Evolutionary conservation across 2,329 filamentous ascomycete genomes (phyloP).

Genomic region (Pezicula neosporulosa): DNA sequence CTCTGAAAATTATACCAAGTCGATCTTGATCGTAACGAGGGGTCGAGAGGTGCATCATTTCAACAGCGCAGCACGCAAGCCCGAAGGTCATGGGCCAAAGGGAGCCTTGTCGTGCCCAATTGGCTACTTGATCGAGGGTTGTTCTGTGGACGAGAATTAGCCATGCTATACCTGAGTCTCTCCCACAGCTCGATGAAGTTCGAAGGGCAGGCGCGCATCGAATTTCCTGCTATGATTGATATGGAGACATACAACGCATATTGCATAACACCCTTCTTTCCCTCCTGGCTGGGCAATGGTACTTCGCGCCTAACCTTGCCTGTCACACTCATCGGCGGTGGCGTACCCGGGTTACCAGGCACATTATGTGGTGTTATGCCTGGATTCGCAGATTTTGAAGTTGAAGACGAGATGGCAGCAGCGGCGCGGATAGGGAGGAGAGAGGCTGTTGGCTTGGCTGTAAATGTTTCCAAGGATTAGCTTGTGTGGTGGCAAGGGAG

Average conservation of each 20-base stretch:
- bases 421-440: constrained; percentile 62
- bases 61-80: constrained; percentile 83
- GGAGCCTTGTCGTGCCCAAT: constrained; percentile 82
- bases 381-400: constrained; percentile 59
- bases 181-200: not conserved
- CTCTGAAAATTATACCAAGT: constrained; percentile 86
- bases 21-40: constrained; percentile 88
- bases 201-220: too few species aligned
- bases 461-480: constrained; percentile 18
- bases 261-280: constrained; percentile 76
- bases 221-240: not conserved
- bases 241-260: constrained; percentile 71
- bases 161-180: constrained; percentile 2
- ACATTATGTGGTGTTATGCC: constrained; percentile 51
- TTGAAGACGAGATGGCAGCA: constrained; percentile 62
- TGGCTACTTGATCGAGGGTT: constrained; percentile 73
- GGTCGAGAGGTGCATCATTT: constrained; percentile 91
- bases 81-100: constrained; percentile 89
- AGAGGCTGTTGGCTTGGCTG: constrained; percentile 64
- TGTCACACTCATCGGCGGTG: constrained; percentile 45
- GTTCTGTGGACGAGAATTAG: constrained; percentile 47
- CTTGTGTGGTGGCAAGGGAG: constrained; percentile 11
- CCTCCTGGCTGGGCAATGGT: constrained; percentile 72
- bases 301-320: constrained; percentile 62
- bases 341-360: constrained; percentile 48